Percentiles rank a stretch among this genome's conserved stretches.
Conservation (phyloP, 1,139 yeast genomes). For the Geotrichum carabidarum region DNA sequence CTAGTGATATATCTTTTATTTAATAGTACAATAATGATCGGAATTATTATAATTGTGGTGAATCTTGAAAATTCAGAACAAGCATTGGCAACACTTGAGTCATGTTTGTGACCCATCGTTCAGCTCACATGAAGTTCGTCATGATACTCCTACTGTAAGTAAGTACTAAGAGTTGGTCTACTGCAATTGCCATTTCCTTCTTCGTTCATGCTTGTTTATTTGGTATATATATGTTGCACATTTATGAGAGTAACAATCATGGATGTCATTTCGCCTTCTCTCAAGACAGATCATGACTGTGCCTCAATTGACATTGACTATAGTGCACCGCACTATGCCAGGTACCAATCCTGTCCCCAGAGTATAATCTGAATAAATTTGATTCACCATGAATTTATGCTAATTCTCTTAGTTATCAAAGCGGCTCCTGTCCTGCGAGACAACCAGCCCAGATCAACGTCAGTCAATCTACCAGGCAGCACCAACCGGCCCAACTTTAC, state of each 20-base stretch:
- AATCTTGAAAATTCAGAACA: background rate
- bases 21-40: background rate
- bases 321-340: constrained; percentile 15
- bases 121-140: background rate
- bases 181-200: background rate
- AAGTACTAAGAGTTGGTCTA: background rate
- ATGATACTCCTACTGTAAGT: background rate
- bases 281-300: constrained; percentile 5
- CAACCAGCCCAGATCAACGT: background rate
- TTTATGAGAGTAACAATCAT: no score
- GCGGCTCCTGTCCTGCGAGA: background rate
- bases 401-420: no score
- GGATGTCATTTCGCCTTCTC: background rate
- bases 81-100: background rate
- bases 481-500: constrained; percentile 1
- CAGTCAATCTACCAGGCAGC: constrained; percentile 1
- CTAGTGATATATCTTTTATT: background rate
- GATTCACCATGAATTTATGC: no score
- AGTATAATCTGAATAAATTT: background rate
- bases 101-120: background rate
- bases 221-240: background rate
- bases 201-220: background rate
- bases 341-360: constrained; percentile 7
- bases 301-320: constrained; percentile 9
- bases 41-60: background rate